Evolutionary conservation across 108 stramenopile species (phyloP), one percentile per base, ranked within the genome.

Genomic region (Cafeteria roenbergensis): DNA sequence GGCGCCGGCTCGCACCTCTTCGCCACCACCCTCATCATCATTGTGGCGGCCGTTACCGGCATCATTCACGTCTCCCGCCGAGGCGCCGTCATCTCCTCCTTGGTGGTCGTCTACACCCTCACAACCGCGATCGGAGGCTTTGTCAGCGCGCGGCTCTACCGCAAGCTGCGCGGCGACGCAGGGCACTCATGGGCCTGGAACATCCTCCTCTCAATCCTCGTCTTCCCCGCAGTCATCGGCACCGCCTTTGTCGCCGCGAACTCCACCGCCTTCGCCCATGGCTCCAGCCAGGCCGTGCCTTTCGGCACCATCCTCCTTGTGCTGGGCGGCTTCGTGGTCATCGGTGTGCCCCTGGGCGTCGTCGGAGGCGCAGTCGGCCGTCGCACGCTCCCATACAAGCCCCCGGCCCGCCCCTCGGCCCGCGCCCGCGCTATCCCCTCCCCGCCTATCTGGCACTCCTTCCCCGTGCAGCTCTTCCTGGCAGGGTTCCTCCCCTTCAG

Each of bases 401-500:
- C n/a, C n/a, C n/a, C n/a, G n/a, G n/a, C n/a, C n/a, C n/a, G n/a
- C n/a, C n/a, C n/a, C n/a, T n/a, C n/a, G n/a, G 77, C 87, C 34
- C 24, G 31, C 21, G 57, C 24, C 12, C 14, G 42, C 42, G 22
- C 17, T 48, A 14, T 29, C 28, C 55, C 55, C 27, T 29, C n/a
- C 28, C 20, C 20, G n/a, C 28, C 55, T 14, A 55, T 4, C n/a
- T 56, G 0, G 25, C 29, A 55, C 53, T 0, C 27, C 14, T 31
- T 51, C 4, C 0, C 34, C 21, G 6, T 28, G 31, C 82, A 82
- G 51, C 48, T 78, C 30, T 51, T 92, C 58, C 79, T 95, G 73
- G 90, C 94, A n/a, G 96, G 96, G 32, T 92, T 98, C 75, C 80
- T 98, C 28, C 96, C 96, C 35, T 98, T 98, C 74, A 87, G 88